These are phyloP conservation scores for Chenopodium berlandieri DNA, from an alignment of 148 eudicot genomes.

Conservation along the genomic window DNA sequence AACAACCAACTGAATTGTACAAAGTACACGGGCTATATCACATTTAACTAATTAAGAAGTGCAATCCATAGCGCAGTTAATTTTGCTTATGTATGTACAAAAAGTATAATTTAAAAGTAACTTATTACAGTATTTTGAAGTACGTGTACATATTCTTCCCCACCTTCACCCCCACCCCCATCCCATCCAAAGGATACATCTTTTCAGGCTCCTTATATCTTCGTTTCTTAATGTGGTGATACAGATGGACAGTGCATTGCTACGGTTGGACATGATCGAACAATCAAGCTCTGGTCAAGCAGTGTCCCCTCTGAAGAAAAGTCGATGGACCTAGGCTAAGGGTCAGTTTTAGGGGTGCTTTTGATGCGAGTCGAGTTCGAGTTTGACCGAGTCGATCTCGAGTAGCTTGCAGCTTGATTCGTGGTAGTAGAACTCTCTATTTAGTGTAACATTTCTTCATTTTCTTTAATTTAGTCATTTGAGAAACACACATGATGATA, in stretches of 20 bases:
- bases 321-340: slow-evolving; percentile 70
- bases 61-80: not conserved
- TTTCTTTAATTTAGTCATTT: no score
- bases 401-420: no score
- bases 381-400: no score
- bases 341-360: not conserved
- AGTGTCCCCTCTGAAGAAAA: slow-evolving; percentile 47
- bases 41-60: not conserved
- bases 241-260: slow-evolving; percentile 83
- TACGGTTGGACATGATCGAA: slow-evolving; percentile 85
- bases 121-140: not conserved
- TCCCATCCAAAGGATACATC: not conserved
- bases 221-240: slow-evolving; percentile 17
- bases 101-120: no score
- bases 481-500: no score
- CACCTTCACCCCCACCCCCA: no score
- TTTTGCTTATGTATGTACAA: not conserved
- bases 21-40: not conserved
- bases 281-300: slow-evolving; percentile 81
- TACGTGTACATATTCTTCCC: no score
- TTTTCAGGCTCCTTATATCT: not conserved
- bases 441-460: no score
- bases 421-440: no score
- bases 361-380: no score
- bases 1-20: not conserved